Evolutionary conservation across 2,329 filamentous ascomycete species (phyloP), one percentile per base, ranked within the genome.

Genomic region (Zopfia rhizophila): DNA sequence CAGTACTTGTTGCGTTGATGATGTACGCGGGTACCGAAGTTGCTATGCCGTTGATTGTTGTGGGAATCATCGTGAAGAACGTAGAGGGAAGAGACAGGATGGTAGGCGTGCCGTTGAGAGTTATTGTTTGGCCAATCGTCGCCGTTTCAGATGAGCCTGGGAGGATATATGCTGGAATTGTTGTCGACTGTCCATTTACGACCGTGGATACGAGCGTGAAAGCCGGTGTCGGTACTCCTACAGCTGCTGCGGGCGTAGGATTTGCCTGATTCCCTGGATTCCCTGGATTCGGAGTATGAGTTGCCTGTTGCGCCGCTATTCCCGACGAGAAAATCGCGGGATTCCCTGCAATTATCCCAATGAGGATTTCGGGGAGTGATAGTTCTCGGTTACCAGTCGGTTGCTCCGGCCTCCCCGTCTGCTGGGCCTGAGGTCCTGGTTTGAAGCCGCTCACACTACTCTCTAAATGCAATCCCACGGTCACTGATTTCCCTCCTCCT

Each of bases 151-250:
- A 36, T 7, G 43, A 51, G 13, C 47, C 52, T 17, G 45, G 39
- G 18, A 56, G 32, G 13, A 58, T 48, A 27, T 38, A 58, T 10
- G 42, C 57, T 8, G 57, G 55, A 3, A 44, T 22, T 1, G 33
- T 33, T 0, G 51, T 61, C 3, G 44, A 13, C 3, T 44, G 23
- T 11, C 50, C 41, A 21, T 49, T 32, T 6, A 48, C 30, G 1
- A 40, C 25, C n/a, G 51, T 57, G 8, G 48, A 38, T 17, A 58
- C 30, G 18, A 53, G 35, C 17, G 44, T 57, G 28, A 55, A 54
- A 16, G 47, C 23, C 21, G 52, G 56, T 1, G 45, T 44, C 5
- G 45, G 40, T 35, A 13, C 14, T 18, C 8, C n/a, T 27, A n/a
- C 4, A 3, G 31, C 19, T 10, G 31, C 14, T 19, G 5, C 7